Evolutionary conservation across 2,329 filamentous ascomycete species (phyloP), one percentile per base, ranked within the genome.

Genomic region (Cercospora sp.): DNA sequence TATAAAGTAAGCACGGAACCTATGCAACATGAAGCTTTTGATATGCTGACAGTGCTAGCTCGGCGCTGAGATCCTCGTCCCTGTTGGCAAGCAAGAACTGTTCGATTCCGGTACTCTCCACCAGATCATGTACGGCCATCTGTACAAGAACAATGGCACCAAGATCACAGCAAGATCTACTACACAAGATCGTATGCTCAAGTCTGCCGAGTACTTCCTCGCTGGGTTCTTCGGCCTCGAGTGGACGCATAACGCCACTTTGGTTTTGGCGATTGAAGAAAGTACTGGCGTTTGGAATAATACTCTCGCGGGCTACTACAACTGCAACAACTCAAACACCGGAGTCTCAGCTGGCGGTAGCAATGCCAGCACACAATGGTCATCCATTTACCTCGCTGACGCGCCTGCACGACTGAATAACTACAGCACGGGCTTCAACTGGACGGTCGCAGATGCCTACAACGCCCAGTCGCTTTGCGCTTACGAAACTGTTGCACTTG

Each of bases 211-310:
- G 78, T 90, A 93, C 78, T 93, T 92, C 79, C 80, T 93, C 75
- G 89, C 90, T 5, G 91, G 91, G 0, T 93, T 93, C 81, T 93
- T 93, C 75, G 91, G 91, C 0, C 84, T 92, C 0, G 86, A 90
- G 58, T 93, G 90, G 90, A 84, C 88, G 1, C 84, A 69, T n/a
- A 77, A 77, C 36, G 75, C 73, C n/a, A 75, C 74, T 7, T 64
- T 77, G 28, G 72, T 74, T 73, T 83, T 91, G 13, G 88, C 90
- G 10, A 91, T 92, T 48, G 91, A 93, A 74, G 80, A 83, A 16
- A 74, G 76, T 9, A 73, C 70, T 4, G 74, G 73, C 26, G 68
- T 74, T 30, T 78, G 74, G 71, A 93, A 93, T 79, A 92, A 92
- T 75, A 90, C 89, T 0, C 82, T 92, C 6, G 89, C 89, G 1